These are phyloP conservation scores for Musa itinerans DNA, from an alignment of 176 grass and related monocot genomes.

Conservation along the genomic window DNA sequence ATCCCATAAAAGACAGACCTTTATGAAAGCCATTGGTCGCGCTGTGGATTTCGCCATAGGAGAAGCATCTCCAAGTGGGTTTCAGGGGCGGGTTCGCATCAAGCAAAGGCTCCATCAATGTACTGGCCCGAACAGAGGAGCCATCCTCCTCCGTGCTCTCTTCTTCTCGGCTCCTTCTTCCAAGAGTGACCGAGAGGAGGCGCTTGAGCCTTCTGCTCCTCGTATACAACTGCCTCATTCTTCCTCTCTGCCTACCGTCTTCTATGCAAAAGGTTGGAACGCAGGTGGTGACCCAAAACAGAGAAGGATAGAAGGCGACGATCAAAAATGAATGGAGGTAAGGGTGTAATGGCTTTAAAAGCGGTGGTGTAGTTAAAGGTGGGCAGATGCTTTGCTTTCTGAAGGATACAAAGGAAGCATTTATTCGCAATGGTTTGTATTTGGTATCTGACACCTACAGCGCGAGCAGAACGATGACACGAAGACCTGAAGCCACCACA, in stretches of 20 bases:
- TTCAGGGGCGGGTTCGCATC: not conserved
- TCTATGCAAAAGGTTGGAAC: not conserved
- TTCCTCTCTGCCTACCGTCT: not conserved
- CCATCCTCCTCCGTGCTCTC: not conserved
- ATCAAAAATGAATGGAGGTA: not conserved
- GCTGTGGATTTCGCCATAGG: conserved; percentile 17
- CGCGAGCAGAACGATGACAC: too few species aligned
- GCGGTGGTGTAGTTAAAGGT: not conserved
- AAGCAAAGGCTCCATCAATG: not conserved
- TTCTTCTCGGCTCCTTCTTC: not conserved
- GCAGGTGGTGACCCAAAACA: not conserved
- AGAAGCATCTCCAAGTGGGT: conserved; percentile 18
- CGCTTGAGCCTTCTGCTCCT: conserved; percentile 10
- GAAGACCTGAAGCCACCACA: too few species aligned
- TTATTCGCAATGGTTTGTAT: not conserved
- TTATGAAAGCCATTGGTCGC: conserved; percentile 16
- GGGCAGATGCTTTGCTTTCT: not conserved
- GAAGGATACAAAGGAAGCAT: conserved; percentile 11
- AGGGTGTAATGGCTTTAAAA: not conserved
- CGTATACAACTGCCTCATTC: conserved; percentile 2
- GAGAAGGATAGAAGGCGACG: too few species aligned
- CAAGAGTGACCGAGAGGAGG: conserved; percentile 7
- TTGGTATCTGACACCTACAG: too few species aligned
- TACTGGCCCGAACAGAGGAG: not conserved
- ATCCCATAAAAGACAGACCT: conserved; percentile 4